These are phyloP conservation scores for Geotrichum carabidarum DNA, from an alignment of 1,139 yeast genomes.

Conservation along the genomic window DNA sequence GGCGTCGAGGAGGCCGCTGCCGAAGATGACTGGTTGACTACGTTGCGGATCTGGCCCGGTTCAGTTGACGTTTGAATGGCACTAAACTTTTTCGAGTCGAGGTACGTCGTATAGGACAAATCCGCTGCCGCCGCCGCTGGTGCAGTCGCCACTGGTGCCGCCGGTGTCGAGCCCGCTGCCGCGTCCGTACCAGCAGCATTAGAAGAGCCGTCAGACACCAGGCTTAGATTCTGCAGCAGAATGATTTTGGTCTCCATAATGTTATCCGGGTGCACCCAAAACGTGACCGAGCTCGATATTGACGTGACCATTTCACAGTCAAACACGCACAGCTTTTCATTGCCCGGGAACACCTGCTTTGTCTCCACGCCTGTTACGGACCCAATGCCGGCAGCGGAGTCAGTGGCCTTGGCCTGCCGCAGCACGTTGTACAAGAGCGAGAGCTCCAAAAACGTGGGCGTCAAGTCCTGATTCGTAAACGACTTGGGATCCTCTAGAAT, in stretches of 20 bases:
- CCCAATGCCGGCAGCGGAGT: not conserved
- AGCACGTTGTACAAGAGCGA: constrained; percentile 54
- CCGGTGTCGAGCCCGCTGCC: not conserved
- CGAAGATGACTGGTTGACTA: constrained; percentile 14
- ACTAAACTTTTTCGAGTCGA: constrained; percentile 37
- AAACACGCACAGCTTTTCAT: constrained; percentile 30
- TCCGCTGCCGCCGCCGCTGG: not conserved
- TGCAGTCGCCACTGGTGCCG: not conserved
- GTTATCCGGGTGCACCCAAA: constrained; percentile 42
- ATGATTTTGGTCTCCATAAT: constrained; percentile 39
- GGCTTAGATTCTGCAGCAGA: constrained; percentile 35
- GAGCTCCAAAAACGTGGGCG: constrained; percentile 60
- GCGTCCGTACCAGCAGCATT: too few species aligned
- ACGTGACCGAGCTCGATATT: constrained; percentile 31
- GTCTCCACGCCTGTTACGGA: constrained; percentile 10
- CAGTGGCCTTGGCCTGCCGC: constrained; percentile 29
- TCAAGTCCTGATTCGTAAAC: constrained; percentile 59
- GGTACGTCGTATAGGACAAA: constrained; percentile 29
- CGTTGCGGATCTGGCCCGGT: constrained; percentile 39
- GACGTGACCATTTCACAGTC: constrained; percentile 38
- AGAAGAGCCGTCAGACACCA: constrained; percentile 23
- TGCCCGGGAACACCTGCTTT: constrained; percentile 16
- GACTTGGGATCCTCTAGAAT: constrained; percentile 43
- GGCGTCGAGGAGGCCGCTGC: constrained; percentile 17
- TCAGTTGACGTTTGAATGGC: constrained; percentile 28